Percentiles rank a stretch among this genome's conserved stretches.
Evolutionary conservation across 148 eudicot species (phyloP).

Genomic region (Euryodendron excelsum): DNA sequence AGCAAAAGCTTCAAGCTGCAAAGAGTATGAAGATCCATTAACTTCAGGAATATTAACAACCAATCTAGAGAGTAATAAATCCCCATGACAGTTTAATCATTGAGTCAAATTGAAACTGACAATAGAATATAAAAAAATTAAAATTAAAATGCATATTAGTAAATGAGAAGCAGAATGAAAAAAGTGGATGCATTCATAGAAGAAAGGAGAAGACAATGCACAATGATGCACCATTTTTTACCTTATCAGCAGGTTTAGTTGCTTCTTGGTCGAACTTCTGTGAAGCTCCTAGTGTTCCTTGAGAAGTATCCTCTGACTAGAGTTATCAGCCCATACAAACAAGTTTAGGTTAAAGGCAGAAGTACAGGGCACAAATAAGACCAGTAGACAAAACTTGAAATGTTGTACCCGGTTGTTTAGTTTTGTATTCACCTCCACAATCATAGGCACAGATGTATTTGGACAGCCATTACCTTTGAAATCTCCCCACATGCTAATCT

Average conservation of each 20-base stretch:
- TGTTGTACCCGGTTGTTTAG: conserved; percentile 59
- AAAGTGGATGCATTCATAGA: not conserved
- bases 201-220: not conserved
- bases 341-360: conserved; percentile 7
- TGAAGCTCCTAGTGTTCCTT: conserved; percentile 52
- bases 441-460: conserved; percentile 50
- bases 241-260: conserved; percentile 68
- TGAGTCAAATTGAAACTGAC: not conserved
- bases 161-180: not conserved
- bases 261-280: conserved; percentile 69
- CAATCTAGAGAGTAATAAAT: not conserved
- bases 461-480: conserved; percentile 58
- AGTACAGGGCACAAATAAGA: not conserved
- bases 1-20: not conserved
- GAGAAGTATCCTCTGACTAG: conserved; percentile 83
- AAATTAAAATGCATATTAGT: not conserved
- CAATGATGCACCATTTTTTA: conserved; percentile 12
- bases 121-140: not conserved
- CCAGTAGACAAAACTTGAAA: not conserved
- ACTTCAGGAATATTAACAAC: not conserved
- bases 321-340: conserved; percentile 8
- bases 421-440: conserved; percentile 52
- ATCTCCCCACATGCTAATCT: conserved; percentile 77
- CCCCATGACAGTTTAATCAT: not conserved
- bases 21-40: not conserved